Conservation (phyloP, 2,329 filamentous ascomycete genomes). For the Aspergillus hortae region DNA sequence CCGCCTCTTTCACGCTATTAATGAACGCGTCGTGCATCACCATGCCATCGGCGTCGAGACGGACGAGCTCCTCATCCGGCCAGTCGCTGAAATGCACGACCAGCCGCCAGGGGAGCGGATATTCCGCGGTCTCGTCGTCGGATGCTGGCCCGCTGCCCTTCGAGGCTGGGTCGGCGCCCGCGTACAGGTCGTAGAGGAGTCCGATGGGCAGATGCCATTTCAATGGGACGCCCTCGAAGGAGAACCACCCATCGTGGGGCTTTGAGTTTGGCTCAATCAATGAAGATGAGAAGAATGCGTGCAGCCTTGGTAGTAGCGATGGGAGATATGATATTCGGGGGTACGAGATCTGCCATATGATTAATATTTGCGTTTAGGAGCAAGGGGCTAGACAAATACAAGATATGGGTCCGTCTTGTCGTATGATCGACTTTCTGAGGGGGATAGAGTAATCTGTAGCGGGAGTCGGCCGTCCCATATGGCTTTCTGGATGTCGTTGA, state of each 20-base stretch:
- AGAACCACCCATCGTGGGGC: slow-evolving; percentile 59
- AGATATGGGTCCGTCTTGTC: slow-evolving; percentile 60
- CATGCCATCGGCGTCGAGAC: slow-evolving; percentile 52
- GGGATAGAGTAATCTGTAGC: slow-evolving; percentile 57
- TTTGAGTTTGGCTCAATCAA: slow-evolving; percentile 56
- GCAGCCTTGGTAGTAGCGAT: slow-evolving; percentile 60
- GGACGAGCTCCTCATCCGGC: slow-evolving; percentile 57
- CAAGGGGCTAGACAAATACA: slow-evolving; percentile 32
- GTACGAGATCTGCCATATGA: slow-evolving; percentile 50
- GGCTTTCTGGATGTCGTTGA: slow-evolving; percentile 38
- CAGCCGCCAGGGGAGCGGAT: slow-evolving; percentile 58
- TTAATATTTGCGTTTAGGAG: neutral
- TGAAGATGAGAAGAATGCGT: slow-evolving; percentile 57
- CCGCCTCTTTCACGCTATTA: slow-evolving; percentile 73
- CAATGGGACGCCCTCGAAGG: slow-evolving; percentile 63
- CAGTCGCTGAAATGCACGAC: slow-evolving; percentile 59
- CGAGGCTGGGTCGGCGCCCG: slow-evolving; percentile 49
- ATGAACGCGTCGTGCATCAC: slow-evolving; percentile 64
- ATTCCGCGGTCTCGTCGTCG: slow-evolving; percentile 18
- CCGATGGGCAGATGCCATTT: slow-evolving; percentile 72
- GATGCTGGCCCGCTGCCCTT: slow-evolving; percentile 14
- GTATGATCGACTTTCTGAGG: slow-evolving; percentile 58
- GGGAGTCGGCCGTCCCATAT: slow-evolving; percentile 60
- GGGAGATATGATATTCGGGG: slow-evolving; percentile 67
- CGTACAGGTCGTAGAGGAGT: slow-evolving; percentile 66